phyloP scores from a whole-genome alignment of 768 basidiomycete species.

The Auriscalpium microsporum region DNA sequence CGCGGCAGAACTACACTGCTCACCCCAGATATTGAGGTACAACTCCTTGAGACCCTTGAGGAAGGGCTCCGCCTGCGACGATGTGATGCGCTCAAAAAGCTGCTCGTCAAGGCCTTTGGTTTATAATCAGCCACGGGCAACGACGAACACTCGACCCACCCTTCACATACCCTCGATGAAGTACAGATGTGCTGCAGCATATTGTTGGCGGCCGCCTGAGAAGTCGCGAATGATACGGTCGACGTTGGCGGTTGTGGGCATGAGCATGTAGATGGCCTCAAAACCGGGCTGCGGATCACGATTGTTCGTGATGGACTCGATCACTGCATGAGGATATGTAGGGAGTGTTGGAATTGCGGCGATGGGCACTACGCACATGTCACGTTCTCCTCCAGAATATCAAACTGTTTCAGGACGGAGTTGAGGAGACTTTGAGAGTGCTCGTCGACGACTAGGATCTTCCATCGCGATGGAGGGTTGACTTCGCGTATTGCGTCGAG shows the following conservation, averaged over 20 bases:
- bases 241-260: constrained; percentile 92
- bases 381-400: constrained; percentile 93
- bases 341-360: not conserved
- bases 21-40: constrained; percentile 90
- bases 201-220: constrained; percentile 50
- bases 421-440: constrained; percentile 78
- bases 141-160: not conserved
- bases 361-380: constrained; percentile 58
- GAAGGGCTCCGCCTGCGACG: constrained; percentile 68
- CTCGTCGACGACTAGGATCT: constrained; percentile 95
- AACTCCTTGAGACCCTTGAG: constrained; percentile 78
- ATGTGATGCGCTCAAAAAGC: constrained; percentile 66
- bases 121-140: not conserved
- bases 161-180: constrained; percentile 74
- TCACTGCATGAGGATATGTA: constrained; percentile 44
- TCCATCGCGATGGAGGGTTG: constrained; percentile 85
- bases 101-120: constrained; percentile 63
- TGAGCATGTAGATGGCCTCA: constrained; percentile 90
- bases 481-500: constrained; percentile 83
- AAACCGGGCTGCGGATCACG: constrained; percentile 79
- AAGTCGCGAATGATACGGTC: constrained; percentile 88
- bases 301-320: constrained; percentile 80
- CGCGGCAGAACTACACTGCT: constrained; percentile 20
- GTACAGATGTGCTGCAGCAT: constrained; percentile 83
- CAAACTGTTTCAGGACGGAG: constrained; percentile 85